phyloP scores from a whole-genome alignment of 1,139 yeast species.

The Citeromyces hawaiiensis region DNA sequence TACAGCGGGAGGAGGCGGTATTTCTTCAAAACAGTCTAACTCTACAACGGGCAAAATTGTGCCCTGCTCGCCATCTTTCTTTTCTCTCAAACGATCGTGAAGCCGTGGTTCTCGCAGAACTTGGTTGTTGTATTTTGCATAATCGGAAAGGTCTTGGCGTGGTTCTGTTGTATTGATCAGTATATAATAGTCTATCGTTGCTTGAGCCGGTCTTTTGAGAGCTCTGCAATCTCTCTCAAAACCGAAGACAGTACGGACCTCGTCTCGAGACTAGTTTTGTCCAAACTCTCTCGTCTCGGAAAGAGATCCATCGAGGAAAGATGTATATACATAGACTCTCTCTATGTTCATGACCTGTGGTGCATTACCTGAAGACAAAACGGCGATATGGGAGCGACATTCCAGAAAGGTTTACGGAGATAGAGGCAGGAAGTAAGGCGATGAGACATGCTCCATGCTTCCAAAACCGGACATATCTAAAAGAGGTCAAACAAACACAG shows the following conservation, averaged over 20 bases:
- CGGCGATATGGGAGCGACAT: too few species aligned
- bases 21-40: conserved; percentile 10
- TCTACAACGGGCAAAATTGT: conserved; percentile 5
- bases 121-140: conserved; percentile 21
- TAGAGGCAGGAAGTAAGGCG: too few species aligned
- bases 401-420: too few species aligned
- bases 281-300: neutral
- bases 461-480: too few species aligned
- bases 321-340: too few species aligned
- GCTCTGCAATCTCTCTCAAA: neutral
- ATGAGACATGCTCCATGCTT: too few species aligned
- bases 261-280: neutral
- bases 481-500: too few species aligned
- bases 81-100: conserved; percentile 19
- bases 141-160: conserved; percentile 16
- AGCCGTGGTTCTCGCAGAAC: conserved; percentile 20
- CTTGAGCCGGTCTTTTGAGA: neutral
- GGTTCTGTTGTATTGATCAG: conserved; percentile 11
- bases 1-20: conserved; percentile 7
- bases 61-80: conserved; percentile 4
- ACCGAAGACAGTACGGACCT: neutral
- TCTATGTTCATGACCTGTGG: too few species aligned
- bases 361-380: too few species aligned
- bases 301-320: neutral
- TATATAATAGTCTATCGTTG: conserved; percentile 13